Evolutionary conservation across 2,329 filamentous ascomycete species (phyloP).

Genomic region (Colletotrichum chlorophyti): DNA sequence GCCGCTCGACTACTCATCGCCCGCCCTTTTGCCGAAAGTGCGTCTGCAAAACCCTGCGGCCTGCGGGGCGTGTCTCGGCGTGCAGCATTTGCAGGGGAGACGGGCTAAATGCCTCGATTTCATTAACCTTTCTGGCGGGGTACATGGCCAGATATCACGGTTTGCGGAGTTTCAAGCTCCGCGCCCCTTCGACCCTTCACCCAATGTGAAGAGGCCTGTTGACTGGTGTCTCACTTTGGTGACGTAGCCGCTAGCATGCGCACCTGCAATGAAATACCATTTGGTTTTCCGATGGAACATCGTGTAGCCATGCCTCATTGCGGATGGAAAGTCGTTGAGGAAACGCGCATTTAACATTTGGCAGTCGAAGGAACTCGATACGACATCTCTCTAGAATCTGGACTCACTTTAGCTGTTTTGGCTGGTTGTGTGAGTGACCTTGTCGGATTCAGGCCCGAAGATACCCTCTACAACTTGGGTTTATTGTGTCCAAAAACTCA

Average conservation of each 20-base stretch:
- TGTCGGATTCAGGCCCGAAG: no score
- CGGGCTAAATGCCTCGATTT: background rate
- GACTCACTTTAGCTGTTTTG: no score
- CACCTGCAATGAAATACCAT: background rate
- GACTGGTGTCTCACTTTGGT: background rate
- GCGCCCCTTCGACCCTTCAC: background rate
- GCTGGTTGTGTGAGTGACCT: no score
- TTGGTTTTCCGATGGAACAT: background rate
- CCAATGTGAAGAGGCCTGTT: background rate
- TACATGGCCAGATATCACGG: background rate
- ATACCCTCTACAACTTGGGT: no score
- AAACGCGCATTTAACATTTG: background rate
- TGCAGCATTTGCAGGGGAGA: background rate
- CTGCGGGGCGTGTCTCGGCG: constrained; percentile 20
- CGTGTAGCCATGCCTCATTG: background rate
- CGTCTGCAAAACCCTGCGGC: constrained; percentile 15
- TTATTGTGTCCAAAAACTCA: no score
- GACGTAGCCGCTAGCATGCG: background rate
- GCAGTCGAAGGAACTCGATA: background rate
- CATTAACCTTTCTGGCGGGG: background rate
- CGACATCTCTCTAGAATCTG: no score
- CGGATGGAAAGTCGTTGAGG: background rate
- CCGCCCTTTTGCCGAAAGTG: constrained; percentile 13
- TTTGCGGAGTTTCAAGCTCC: constrained; percentile 11
- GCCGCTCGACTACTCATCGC: constrained; percentile 1